These are phyloP conservation scores for Pholiota adiposa DNA, from an alignment of 1,284 basidiomycete species.

Conservation along the genomic window DNA sequence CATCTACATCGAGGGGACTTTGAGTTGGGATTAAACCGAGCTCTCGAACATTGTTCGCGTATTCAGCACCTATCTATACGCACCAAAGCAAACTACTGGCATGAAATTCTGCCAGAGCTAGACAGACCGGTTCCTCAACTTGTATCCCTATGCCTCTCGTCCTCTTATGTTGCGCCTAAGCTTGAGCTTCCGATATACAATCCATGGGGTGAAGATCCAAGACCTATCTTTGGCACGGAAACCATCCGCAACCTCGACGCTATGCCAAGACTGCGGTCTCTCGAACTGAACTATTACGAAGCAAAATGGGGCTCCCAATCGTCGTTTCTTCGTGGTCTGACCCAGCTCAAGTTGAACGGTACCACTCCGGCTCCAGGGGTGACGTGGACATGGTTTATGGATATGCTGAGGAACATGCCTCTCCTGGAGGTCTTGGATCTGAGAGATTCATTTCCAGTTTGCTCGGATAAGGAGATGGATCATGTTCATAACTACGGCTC, in stretches of 20 bases:
- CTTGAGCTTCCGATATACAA: no score
- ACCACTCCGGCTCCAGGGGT: background rate
- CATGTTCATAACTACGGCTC: background rate
- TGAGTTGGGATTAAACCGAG: background rate
- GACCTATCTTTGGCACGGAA: no score
- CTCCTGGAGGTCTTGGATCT: background rate
- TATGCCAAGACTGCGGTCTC: background rate
- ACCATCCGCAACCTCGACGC: no score
- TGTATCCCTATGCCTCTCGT: no score
- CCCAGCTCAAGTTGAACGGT: background rate
- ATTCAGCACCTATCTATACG: background rate
- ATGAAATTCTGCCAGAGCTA: no score
- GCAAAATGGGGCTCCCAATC: background rate
- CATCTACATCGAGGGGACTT: background rate
- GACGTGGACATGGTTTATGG: background rate
- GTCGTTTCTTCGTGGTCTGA: background rate
- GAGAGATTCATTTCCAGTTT: background rate
- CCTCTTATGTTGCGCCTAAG: no score
- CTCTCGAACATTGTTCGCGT: background rate
- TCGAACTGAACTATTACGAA: background rate
- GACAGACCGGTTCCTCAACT: no score
- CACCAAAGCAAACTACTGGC: no score
- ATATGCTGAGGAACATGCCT: background rate
- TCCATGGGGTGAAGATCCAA: no score
- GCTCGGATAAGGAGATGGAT: background rate